phyloP scores from a whole-genome alignment of 1,284 basidiomycete genomes.

The Pisolithus thermaeus region DNA sequence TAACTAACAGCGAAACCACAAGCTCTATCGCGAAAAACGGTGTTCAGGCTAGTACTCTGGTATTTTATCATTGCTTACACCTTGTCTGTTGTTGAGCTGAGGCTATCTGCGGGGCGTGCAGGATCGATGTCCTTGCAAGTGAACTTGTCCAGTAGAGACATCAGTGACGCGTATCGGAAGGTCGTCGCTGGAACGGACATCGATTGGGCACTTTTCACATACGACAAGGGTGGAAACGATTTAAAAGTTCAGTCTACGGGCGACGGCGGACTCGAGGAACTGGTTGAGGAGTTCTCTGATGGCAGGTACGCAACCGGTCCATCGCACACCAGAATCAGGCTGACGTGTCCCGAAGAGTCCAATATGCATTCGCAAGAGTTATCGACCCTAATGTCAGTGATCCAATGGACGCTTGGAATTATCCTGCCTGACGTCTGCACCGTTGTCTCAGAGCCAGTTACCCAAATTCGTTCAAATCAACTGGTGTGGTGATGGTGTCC shows the following conservation, averaged over 20 bases:
- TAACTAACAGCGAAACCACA: too few relatives aligned
- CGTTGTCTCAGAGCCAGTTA: conserved; percentile 60
- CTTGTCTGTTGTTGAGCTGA: background rate
- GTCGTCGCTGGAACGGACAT: conserved; percentile 70
- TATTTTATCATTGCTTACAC: background rate
- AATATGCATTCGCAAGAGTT: conserved; percentile 90
- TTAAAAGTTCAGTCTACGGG: conserved; percentile 85
- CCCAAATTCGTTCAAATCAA: conserved; percentile 90
- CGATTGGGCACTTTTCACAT: conserved; percentile 86
- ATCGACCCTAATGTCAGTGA: conserved; percentile 76
- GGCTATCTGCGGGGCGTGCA: background rate
- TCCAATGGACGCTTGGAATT: background rate
- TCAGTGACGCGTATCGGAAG: conserved; percentile 75
- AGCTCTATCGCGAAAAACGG: background rate
- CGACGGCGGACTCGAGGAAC: conserved; percentile 82
- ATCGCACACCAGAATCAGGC: background rate
- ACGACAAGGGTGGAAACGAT: conserved; percentile 84
- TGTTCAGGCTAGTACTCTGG: background rate
- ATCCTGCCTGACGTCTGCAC: conserved; percentile 2
- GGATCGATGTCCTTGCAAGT: conserved; percentile 66
- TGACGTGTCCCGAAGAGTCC: conserved; percentile 54
- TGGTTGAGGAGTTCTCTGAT: conserved; percentile 93
- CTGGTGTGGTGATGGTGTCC: conserved; percentile 96
- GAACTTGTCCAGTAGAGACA: conserved; percentile 67
- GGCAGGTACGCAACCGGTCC: conserved; percentile 55